Percentiles rank a stretch among this genome's conserved stretches.
These are phyloP conservation scores for Pseudomassariella vexata DNA, from an alignment of 2,329 filamentous ascomycete genomes.

Conservation along the genomic window DNA sequence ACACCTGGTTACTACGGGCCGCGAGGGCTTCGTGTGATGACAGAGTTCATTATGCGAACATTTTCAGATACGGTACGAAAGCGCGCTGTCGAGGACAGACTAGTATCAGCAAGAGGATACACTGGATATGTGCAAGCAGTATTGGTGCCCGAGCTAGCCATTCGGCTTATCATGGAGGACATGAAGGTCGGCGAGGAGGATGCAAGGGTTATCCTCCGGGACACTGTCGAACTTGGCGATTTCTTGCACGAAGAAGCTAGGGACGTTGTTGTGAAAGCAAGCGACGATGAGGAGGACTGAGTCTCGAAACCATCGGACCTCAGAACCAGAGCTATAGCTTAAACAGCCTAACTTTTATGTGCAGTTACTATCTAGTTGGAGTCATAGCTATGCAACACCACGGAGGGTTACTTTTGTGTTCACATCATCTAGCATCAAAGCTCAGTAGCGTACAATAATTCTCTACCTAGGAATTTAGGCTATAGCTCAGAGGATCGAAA, in stretches of 20 bases:
- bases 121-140: conserved; percentile 68
- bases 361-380: neutral
- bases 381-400: too few species aligned
- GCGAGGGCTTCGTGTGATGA: conserved; percentile 66
- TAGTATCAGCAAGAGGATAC: conserved; percentile 62
- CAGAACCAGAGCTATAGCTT: conserved; percentile 7
- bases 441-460: too few species aligned
- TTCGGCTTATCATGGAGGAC: conserved; percentile 51
- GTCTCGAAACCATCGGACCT: neutral
- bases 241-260: conserved; percentile 61
- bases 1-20: conserved; percentile 81
- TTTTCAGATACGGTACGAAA: conserved; percentile 57
- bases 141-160: conserved; percentile 66
- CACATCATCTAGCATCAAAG: too few species aligned
- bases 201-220: conserved; percentile 52
- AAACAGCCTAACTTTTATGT: neutral
- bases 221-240: conserved; percentile 63
- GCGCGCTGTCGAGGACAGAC: conserved; percentile 55
- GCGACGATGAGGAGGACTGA: conserved; percentile 20
- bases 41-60: conserved; percentile 57
- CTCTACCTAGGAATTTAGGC: too few species aligned
- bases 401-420: too few species aligned
- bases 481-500: too few species aligned
- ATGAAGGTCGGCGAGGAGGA: conserved; percentile 37
- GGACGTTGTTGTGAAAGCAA: conserved; percentile 38